Percentiles rank a stretch among this genome's conserved stretches.
These are phyloP conservation scores for Cucurbita maxima DNA, from an alignment of 306 rosid genomes.

Conservation along the genomic window DNA sequence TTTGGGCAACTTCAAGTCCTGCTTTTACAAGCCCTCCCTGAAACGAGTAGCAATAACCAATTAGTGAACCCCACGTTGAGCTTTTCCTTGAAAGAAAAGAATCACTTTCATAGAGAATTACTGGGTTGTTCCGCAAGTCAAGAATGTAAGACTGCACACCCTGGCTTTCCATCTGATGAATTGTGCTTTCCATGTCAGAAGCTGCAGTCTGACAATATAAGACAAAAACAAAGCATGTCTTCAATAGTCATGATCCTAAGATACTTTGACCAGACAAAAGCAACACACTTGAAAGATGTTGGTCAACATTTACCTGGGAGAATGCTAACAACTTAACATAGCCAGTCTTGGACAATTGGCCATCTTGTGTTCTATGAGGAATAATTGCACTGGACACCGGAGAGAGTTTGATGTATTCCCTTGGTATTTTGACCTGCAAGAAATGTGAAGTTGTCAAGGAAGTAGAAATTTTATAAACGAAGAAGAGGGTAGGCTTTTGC, in stretches of 20 bases:
- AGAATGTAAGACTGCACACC: constrained; percentile 88
- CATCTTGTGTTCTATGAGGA: constrained; percentile 58
- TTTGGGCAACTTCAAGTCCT: constrained; percentile 91
- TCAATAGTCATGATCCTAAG: not conserved
- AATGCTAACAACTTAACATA: constrained; percentile 70
- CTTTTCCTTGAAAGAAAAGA: not conserved
- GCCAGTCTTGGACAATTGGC: constrained; percentile 63
- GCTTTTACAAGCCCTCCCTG: constrained; percentile 93
- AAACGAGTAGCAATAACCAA: not conserved
- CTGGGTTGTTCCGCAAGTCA: constrained; percentile 90
- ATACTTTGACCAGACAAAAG: not conserved
- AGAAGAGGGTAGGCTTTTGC: not conserved
- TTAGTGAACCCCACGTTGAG: not conserved
- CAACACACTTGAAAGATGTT: not conserved
- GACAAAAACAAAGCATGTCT: not conserved
- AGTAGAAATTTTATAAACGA: not conserved
- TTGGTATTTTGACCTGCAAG: constrained; percentile 68
- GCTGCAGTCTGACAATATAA: constrained; percentile 54
- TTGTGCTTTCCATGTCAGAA: constrained; percentile 70
- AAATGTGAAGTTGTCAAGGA: not conserved
- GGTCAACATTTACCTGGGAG: constrained; percentile 54
- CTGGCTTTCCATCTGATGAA: constrained; percentile 61
- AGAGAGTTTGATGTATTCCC: constrained; percentile 76
- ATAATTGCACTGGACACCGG: constrained; percentile 75
- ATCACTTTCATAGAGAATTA: constrained; percentile 15